Percentiles rank a stretch among this genome's conserved stretches.
phyloP scores from a whole-genome alignment of 257 asterid species.

The Anisodus tanguticus region DNA sequence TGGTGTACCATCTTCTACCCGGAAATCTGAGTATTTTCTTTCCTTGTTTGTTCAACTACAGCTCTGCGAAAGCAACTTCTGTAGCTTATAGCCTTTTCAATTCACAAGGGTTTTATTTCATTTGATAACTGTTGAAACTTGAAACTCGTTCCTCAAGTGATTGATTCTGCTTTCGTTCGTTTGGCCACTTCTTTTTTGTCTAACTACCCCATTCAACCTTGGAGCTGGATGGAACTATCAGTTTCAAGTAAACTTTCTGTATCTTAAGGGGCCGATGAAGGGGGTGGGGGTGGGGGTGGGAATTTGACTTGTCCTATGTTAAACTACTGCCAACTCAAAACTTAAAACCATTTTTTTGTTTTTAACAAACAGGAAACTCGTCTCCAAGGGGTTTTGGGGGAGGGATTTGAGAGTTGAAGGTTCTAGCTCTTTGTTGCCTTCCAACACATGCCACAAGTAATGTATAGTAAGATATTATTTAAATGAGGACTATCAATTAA shows the following conservation, averaged over 20 bases:
- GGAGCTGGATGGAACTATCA: slow-evolving; percentile 12
- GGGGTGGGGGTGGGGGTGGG: neutral
- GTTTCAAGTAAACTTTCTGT: neutral
- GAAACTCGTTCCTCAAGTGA: neutral
- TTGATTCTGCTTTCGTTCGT: neutral
- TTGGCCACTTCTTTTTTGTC: neutral
- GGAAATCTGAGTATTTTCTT: neutral
- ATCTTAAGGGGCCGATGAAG: neutral
- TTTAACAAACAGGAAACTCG: neutral
- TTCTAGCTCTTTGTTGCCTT: neutral
- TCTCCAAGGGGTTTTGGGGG: neutral
- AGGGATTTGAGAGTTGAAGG: neutral
- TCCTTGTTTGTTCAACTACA: neutral
- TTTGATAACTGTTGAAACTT: neutral
- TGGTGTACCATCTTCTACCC: slow-evolving; percentile 4
- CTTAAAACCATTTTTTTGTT: neutral
- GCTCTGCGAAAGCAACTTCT: neutral
- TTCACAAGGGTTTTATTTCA: neutral
- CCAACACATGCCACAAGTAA: neutral
- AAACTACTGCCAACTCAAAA: neutral
- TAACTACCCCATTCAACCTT: neutral
- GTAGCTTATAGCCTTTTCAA: neutral
- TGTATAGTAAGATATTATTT: too few species aligned
- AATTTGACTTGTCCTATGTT: neutral
- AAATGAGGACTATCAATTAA: too few species aligned